Evolutionary conservation across 345 rosid genomes (phyloP), one percentile per base, ranked within the genome.

Genomic region (Citrus sp.): DNA sequence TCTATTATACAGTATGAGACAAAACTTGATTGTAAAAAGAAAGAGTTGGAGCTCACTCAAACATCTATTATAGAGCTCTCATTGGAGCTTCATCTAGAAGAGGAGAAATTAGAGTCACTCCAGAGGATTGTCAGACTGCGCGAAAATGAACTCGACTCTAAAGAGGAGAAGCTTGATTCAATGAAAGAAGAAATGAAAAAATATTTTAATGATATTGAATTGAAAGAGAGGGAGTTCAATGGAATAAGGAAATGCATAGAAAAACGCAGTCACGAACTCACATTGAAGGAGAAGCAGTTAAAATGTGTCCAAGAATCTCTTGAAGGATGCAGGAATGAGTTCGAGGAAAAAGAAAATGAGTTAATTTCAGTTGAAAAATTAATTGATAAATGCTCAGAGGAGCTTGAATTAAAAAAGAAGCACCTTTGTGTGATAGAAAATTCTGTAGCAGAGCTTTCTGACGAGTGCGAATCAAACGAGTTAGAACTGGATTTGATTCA

Each of bases 381-480:
- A 77, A 37, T 84, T 60, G 46, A 67, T 8, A 72, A 81, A 54
- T 37, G 63, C 27, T 67, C 55, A 67, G 78, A 51, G 72, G 46
- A 71, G 38, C 46, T 81, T 68, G 46, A 70, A 67, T 54, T 63
- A 77, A 85, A 81, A 70, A 80, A 79, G 67, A 79, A 71, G 80
- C 70, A 73, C 56, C 72, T 80, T 61, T 66, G 6, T 71, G 21
- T 30, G n/a, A 55, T 71, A 16, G 24, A 51, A 51, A 27, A 28
- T 7, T 71, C 74, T 71, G 56, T 21, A 32, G 24, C 72, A 38
- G 79, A 30, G 66, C 24, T 16, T 49, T n/a, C 24, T 4, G 60
- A 76, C 21, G 80, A 81, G 80, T 78, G 84, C 32, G 76, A 65
- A 37, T 69, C 82, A 22, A 79, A 81, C 25, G 82, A 80, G 74